Conservation (phyloP, 2,329 filamentous ascomycete genomes). For the Aspergillus neoniger region DNA sequence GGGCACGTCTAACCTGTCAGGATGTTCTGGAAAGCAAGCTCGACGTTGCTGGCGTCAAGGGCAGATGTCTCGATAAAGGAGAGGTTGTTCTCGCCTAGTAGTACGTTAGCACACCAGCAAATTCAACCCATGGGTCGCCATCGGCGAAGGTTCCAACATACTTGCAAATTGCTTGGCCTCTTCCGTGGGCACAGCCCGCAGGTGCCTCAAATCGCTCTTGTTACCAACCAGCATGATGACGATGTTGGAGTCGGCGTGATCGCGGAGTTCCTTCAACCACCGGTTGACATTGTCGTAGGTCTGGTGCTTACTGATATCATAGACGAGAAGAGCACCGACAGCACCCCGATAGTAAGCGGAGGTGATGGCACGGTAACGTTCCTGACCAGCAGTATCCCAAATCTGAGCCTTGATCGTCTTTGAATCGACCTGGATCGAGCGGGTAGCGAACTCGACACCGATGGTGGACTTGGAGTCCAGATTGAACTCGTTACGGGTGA, state of each 20-base stretch:
- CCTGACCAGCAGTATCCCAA: slow-evolving; percentile 98
- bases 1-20: slow-evolving; percentile 72
- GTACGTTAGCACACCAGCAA: slow-evolving; percentile 9
- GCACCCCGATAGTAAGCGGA: slow-evolving; percentile 98
- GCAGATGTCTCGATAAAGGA: slow-evolving; percentile 99
- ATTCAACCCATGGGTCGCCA: not conserved
- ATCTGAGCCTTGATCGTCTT: slow-evolving; percentile 99
- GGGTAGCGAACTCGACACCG: slow-evolving; percentile 97
- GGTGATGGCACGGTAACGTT: slow-evolving; percentile 98
- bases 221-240: slow-evolving; percentile 99
- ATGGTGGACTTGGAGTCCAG: slow-evolving; percentile 99
- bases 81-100: slow-evolving; percentile 88
- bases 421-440: slow-evolving; percentile 96
- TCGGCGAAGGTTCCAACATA: slow-evolving; percentile 48
- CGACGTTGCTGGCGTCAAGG: slow-evolving; percentile 97
- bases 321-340: slow-evolving; percentile 94
- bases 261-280: slow-evolving; percentile 98
- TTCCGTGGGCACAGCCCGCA: slow-evolving; percentile 94
- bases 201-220: slow-evolving; percentile 99
- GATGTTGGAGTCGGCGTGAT: slow-evolving; percentile 97
- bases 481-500: slow-evolving; percentile 99
- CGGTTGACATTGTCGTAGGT: slow-evolving; percentile 98
- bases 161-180: slow-evolving; percentile 98
- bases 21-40: slow-evolving; percentile 99
- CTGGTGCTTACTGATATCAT: slow-evolving; percentile 99